Base-by-base conservation (phyloP, 1,139 yeast genomes). In the Taphrina confusa region DNA sequence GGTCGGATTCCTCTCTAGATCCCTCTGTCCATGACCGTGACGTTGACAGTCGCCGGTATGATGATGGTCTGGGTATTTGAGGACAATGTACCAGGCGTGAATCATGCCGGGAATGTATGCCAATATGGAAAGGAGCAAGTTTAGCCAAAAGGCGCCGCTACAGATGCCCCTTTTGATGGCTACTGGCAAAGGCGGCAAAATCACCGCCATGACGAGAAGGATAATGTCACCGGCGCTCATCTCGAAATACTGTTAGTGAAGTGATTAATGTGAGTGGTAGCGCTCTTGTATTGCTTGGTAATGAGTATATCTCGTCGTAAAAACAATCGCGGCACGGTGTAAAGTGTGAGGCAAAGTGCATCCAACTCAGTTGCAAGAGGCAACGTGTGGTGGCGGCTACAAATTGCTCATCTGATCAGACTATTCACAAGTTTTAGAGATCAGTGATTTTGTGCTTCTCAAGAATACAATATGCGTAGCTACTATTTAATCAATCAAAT, bases 171-270 rank as follows among this genome's bases (percentile, higher is more conserved):
- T 76, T 72, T 87, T 87, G 65, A 88, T 74, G 65, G 84, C 79
- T 28, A 89, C 96, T 9, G 95, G 91, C 33, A 88, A 75, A 3
- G 95, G 95, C 3, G 96, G 96, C 57, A 87, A 69, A 69, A 88
- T 82, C 64, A 88, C 80, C n/a, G 95, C 91, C 61, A 88, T 71
- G 58, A 88, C 77, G 25, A 88, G 94, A 66, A 87, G 74, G 65
- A 88, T 77, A 86, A 92, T 85, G 73, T 88, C 95, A 20, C 58
- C 58, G 18, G 44, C 49, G 28, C 44, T 31, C 58, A 54, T 54
- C 16, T 11, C 25, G 42, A n/a, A 6, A 2, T 16, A 28, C 28
- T 16, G 30, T 14, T 45, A 39, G 23, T 20, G 28, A 2, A 18
- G 8, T 2, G 45, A 20, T 20, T 4, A 18, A 8, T 42, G 14